Base-by-base conservation (phyloP, 2,329 filamentous ascomycete genomes). In the Ophiostoma fasciatum region DNA sequence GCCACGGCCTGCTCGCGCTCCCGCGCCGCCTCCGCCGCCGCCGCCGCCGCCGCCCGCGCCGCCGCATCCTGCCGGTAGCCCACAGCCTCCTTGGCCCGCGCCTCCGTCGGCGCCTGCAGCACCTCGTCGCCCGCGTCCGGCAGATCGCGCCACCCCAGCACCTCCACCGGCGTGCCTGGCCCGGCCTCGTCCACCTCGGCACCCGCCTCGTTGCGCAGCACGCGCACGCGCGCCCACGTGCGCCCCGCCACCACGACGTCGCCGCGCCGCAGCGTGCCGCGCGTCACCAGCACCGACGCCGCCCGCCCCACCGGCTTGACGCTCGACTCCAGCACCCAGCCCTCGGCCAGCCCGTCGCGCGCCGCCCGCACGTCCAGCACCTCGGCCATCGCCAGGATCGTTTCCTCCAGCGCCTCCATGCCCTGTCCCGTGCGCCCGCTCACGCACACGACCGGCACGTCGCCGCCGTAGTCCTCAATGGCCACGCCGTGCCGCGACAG, bases 391-490 rank as follows among this genome's bases (percentile, higher is more conserved):
- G 83, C 79, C 17, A 90, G 61, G 32, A 88, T 83, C 33, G 81
- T 85, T 61, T 98, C 92, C 58, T 96, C 90, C 3, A 98, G 68
- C 34, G 92, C 81, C 13, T 75, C 64, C 78, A 98, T 96, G 33
- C 90, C 90, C 53, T 80, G 64, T 1, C 90, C 90, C 0, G 90
- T 96, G 62, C 90, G 94, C 30, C 88, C 92, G 51, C 84, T 93
- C 27, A 98, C 85, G 36, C 71, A 74, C 3, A 96, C 82, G 14
- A 85, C 82, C 56, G 96, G 90, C 14, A 90, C 83, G 45, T 98
- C 90, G 40, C 90, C 90, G 28, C 90, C 90, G 49, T 74, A 93
- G 51, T 96, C 90, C 60, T 98, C 90, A 37, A 98, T 80, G 48
- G 94, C 81, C 21, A 98, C 75, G 7, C 82, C 84, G 49, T 94